phyloP scores from a whole-genome alignment of 345 rosid species.

The Citrus medica region DNA sequence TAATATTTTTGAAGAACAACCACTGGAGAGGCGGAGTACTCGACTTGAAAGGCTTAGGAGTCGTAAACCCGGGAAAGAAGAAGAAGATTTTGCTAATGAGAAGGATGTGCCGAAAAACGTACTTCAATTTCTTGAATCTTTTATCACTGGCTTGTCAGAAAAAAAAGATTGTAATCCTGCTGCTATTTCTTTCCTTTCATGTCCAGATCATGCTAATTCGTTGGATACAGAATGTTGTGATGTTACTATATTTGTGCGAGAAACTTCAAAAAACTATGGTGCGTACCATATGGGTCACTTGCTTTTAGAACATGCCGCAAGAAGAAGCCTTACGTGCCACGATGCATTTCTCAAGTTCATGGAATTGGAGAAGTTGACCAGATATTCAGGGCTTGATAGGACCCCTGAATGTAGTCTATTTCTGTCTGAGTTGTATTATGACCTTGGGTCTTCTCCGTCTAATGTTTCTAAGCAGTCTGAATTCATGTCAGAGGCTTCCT shows the following conservation, averaged over 20 bases:
- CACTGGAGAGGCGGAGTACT: constrained; percentile 93
- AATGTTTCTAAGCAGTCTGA: constrained; percentile 48
- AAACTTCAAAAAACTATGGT: constrained; percentile 72
- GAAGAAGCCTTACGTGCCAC: constrained; percentile 33
- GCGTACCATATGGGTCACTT: constrained; percentile 89
- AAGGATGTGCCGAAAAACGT: constrained; percentile 67
- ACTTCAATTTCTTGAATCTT: constrained; percentile 69
- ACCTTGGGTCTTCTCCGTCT: constrained; percentile 54
- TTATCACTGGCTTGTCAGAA: constrained; percentile 36
- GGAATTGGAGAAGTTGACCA: constrained; percentile 80
- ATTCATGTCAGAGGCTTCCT: constrained; percentile 65
- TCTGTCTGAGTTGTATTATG: constrained; percentile 87
- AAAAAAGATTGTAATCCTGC: constrained; percentile 33
- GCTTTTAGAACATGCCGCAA: constrained; percentile 71
- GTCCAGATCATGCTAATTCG: constrained; percentile 33
- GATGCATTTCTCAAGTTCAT: constrained; percentile 61
- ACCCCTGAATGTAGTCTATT: constrained; percentile 83
- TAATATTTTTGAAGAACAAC: constrained; percentile 61
- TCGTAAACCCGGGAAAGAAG: constrained; percentile 95
- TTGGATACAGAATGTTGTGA: constrained; percentile 44
- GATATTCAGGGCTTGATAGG: constrained; percentile 83
- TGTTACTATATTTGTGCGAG: constrained; percentile 55
- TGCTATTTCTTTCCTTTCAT: constrained; percentile 33
- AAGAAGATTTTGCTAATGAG: constrained; percentile 49
- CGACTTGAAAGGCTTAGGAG: constrained; percentile 94